Percentiles rank a stretch among this genome's conserved stretches.
Conservation (phyloP, 2,329 filamentous ascomycete species). For the Biscogniauxia marginata region DNA sequence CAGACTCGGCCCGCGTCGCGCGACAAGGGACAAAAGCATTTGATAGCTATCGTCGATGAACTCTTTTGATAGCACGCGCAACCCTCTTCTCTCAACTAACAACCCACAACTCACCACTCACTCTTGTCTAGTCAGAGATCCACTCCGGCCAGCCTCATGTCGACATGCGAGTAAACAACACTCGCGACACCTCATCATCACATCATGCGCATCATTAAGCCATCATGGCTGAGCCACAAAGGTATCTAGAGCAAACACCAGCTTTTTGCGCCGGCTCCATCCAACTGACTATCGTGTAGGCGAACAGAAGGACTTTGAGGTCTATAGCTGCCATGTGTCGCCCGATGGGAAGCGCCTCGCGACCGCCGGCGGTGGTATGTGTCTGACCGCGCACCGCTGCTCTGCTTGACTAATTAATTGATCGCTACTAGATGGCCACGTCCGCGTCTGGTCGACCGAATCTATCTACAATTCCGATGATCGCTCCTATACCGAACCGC, state of each 20-base stretch:
- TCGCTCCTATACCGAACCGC: slow-evolving; percentile 70
- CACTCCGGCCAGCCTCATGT: slow-evolving; percentile 9
- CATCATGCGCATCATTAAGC: slow-evolving; percentile 84
- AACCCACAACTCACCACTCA: not conserved
- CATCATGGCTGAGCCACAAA: slow-evolving; percentile 92
- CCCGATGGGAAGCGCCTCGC: slow-evolving; percentile 89
- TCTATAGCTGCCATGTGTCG: slow-evolving; percentile 97
- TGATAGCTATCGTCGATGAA: slow-evolving; percentile 4
- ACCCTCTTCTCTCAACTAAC: slow-evolving; percentile 4
- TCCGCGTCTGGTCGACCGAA: slow-evolving; percentile 96
- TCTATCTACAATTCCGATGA: slow-evolving; percentile 81
- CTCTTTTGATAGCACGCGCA: slow-evolving; percentile 14
- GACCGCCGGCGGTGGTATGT: slow-evolving; percentile 85
- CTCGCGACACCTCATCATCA: slow-evolving; percentile 27
- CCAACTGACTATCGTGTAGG: slow-evolving; percentile 47
- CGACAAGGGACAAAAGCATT: slow-evolving; percentile 19
- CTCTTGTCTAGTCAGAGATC: slow-evolving; percentile 4
- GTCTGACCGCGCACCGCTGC: not conserved
- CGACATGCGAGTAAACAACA: slow-evolving; percentile 33
- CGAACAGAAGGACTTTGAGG: slow-evolving; percentile 97
- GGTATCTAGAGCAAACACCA: slow-evolving; percentile 50
- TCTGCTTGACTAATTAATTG: slow-evolving; percentile 6
- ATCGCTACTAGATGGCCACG: slow-evolving; percentile 74
- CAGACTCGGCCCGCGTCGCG: slow-evolving; percentile 31
- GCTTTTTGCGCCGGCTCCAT: slow-evolving; percentile 10